A percentile compares a stretch with the other conserved stretches of the same genome.
These are phyloP conservation scores for Hypoxylon sp. DNA, from an alignment of 2,329 filamentous ascomycete species.

Conservation along the genomic window DNA sequence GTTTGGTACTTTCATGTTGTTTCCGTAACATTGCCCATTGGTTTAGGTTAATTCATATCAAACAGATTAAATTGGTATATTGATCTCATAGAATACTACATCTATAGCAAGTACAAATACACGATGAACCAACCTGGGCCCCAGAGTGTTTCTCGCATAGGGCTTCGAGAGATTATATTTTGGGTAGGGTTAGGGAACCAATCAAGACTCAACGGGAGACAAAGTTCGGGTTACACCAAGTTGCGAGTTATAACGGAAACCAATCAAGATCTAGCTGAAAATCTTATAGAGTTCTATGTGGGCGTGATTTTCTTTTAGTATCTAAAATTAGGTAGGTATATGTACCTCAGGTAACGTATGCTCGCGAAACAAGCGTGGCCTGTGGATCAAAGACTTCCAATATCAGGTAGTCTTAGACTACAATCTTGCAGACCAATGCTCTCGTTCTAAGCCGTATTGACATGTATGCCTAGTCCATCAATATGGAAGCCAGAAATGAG, in stretches of 20 bases:
- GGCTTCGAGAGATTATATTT: background rate
- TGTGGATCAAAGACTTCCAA: no score
- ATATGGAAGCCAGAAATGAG: no score
- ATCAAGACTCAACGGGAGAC: slow-evolving; percentile 1
- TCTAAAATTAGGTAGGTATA: background rate
- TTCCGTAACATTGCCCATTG: no score
- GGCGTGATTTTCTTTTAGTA: background rate
- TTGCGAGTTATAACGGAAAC: background rate
- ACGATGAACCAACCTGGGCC: background rate
- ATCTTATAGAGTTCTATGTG: background rate
- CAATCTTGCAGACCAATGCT: no score
- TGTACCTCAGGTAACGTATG: no score
- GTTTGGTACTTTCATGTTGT: no score
- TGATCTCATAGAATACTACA: background rate
- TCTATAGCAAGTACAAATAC: background rate
- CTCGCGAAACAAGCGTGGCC: no score
- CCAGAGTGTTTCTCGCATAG: background rate
- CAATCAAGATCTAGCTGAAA: background rate
- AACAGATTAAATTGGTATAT: background rate
- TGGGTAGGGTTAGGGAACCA: background rate
- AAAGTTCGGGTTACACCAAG: slow-evolving; percentile 3
- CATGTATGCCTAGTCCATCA: no score
- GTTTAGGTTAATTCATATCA: background rate
- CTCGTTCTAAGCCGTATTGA: no score
- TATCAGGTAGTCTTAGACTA: no score